Evolutionary conservation across 179 eudicot genomes (phyloP), one percentile per base, ranked within the genome.

Genomic region (Carnegiea gigantea): DNA sequence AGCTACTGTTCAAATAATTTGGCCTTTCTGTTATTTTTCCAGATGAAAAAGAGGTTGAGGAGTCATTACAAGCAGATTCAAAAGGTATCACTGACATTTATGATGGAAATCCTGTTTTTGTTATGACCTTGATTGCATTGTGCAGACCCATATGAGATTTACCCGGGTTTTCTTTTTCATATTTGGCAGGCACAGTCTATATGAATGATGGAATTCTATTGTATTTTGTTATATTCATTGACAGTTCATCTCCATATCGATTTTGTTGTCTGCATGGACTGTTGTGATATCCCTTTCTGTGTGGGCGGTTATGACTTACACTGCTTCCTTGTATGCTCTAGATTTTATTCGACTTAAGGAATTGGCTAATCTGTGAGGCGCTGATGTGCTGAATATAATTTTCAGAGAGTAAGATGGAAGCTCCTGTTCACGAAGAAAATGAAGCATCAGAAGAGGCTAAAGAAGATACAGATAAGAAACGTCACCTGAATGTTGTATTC

Each of bases 401-500:
- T 84, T 49, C 83, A 90, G 93, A 79, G 49, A 86, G 80, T 83
- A 85, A 84, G 77, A 78, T 82, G 71, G 89, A 85, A 81, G 80
- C 44, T 67, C 75, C 90, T 82, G 88, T 82, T 24, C 82, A 82
- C 24, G 95, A 89, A 77, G 89, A 83, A 64, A 76, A 21, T 70
- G 90, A 87, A 84, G 81, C 60, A 23, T 74, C 24, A 9, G 89
- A 88, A 73, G 90, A 77, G 65, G 74, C 4, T 12, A 80, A 77
- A 78, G 85, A 87, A 59, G 82, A 75, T 46, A 86, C 80, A 64
- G 81, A 83, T 21, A 89, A 73, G 85, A 96, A 97, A 85, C 88
- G 99, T 3, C 99, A 97, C 78, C 82, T 95, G 88, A 97, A 97
- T 90, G 97, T 89, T 15, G 99, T 97, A 54, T 97, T 95, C 78